Conservation (phyloP, 1,284 basidiomycete genomes). For the Flammula alnicola region DNA sequence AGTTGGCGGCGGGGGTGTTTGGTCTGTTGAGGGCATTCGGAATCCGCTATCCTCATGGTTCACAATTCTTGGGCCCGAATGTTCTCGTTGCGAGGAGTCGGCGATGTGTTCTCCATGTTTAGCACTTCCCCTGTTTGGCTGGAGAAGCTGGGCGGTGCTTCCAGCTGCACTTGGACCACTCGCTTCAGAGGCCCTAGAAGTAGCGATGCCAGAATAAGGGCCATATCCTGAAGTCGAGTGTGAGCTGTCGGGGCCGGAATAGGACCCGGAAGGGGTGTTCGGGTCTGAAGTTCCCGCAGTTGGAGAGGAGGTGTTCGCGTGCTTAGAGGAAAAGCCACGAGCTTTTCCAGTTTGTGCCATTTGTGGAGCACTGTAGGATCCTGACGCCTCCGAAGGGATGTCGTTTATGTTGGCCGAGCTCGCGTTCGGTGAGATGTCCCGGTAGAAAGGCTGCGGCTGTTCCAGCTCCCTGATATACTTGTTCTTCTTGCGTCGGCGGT, state of each 20-base stretch:
- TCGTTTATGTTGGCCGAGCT: neutral
- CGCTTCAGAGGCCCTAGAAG: neutral
- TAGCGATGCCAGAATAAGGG: conserved; percentile 5
- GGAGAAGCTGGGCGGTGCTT: neutral
- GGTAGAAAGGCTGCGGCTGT: conserved; percentile 12
- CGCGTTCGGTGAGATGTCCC: neutral
- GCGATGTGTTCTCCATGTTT: neutral
- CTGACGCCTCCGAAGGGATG: neutral
- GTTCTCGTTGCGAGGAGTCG: neutral
- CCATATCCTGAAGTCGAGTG: neutral
- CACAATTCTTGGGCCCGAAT: neutral
- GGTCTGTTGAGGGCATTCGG: neutral
- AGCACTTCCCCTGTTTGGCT: neutral
- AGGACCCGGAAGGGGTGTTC: neutral
- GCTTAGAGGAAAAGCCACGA: neutral
- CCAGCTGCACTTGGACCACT: conserved; percentile 2
- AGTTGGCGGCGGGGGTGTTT: neutral
- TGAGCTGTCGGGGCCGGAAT: neutral
- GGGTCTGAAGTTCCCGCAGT: too few species aligned
- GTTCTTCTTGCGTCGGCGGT: neutral
- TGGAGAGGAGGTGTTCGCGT: neutral
- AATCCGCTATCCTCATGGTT: conserved; percentile 18
- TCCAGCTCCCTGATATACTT: neutral
- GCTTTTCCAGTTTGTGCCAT: neutral
- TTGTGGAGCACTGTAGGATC: neutral